Evolutionary conservation across 2,329 filamentous ascomycete genomes (phyloP).

Genomic region (Fusarium keratoplasticum): DNA sequence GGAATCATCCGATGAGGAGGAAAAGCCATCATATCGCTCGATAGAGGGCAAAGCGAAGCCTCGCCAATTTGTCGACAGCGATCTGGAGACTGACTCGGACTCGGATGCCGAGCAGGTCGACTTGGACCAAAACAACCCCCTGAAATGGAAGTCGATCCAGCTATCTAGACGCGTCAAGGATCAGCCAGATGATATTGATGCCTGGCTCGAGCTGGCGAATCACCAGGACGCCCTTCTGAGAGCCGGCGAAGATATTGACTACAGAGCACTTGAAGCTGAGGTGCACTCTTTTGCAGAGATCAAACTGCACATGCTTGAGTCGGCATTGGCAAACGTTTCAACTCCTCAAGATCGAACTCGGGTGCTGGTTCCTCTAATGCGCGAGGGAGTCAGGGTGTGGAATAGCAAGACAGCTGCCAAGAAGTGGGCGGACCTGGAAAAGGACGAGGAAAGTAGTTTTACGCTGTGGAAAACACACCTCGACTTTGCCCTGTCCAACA

Average conservation of each 20-base stretch:
- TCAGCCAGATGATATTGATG: slow-evolving; percentile 72
- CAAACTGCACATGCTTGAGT: slow-evolving; percentile 82
- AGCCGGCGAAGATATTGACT: slow-evolving; percentile 57
- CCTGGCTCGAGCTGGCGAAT: slow-evolving; percentile 83
- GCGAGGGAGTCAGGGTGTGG: slow-evolving; percentile 82
- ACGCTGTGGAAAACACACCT: slow-evolving; percentile 79
- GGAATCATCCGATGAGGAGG: slow-evolving; percentile 59
- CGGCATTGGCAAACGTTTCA: slow-evolving; percentile 72
- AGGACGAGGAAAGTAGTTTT: slow-evolving; percentile 53
- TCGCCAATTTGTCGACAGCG: slow-evolving; percentile 59
- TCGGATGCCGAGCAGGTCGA: slow-evolving; percentile 51
- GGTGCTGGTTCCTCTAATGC: slow-evolving; percentile 77
- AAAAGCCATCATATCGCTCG: slow-evolving; percentile 70
- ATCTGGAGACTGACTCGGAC: slow-evolving; percentile 62
- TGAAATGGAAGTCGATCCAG: slow-evolving; percentile 67
- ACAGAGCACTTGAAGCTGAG: slow-evolving; percentile 68
- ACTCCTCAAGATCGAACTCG: slow-evolving; percentile 63
- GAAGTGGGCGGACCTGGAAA: slow-evolving; percentile 71
- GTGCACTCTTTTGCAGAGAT: slow-evolving; percentile 79
- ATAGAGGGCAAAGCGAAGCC: slow-evolving; percentile 72
- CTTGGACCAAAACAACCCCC: slow-evolving; percentile 54
- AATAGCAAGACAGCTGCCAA: slow-evolving; percentile 68
- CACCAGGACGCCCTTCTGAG: slow-evolving; percentile 79
- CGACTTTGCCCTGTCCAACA: slow-evolving; percentile 77
- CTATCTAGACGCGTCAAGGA: slow-evolving; percentile 74